Percentiles rank a stretch among this genome's conserved stretches.
phyloP scores from a whole-genome alignment of 2,329 filamentous ascomycete species.

The Onygenales sp. region DNA sequence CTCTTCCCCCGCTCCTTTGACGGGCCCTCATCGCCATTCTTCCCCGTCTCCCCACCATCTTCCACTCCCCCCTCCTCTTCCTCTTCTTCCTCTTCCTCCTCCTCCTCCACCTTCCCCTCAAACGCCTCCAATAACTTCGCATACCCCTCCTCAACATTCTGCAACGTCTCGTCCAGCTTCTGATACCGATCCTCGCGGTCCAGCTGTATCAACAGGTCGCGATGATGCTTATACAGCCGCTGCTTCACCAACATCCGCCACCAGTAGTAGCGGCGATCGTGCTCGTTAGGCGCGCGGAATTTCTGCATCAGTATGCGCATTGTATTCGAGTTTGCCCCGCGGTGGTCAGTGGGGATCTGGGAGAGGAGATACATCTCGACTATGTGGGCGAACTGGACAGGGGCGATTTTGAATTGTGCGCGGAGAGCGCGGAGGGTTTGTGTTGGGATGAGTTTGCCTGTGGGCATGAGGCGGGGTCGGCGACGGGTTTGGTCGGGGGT shows the following conservation, averaged over 20 bases:
- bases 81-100: constrained; percentile 11
- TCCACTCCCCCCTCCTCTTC: constrained; percentile 18
- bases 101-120: constrained; percentile 14
- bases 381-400: constrained; percentile 53
- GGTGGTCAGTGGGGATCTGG: constrained; percentile 41
- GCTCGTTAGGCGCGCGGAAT: constrained; percentile 38
- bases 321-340: constrained; percentile 42
- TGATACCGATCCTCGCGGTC: constrained; percentile 48
- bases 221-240: constrained; percentile 51
- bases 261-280: constrained; percentile 54
- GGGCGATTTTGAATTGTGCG: constrained; percentile 46
- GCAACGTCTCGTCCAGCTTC: constrained; percentile 50
- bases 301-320: constrained; percentile 42
- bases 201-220: constrained; percentile 50
- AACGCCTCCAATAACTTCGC: constrained; percentile 42
- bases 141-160: constrained; percentile 51
- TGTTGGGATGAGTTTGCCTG: constrained; percentile 46
- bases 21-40: constrained; percentile 17
- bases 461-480: constrained; percentile 34
- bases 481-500: constrained; percentile 22
- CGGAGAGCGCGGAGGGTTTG: constrained; percentile 42
- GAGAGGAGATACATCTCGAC: constrained; percentile 54
- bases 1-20: constrained; percentile 19
- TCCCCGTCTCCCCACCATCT: constrained; percentile 13
- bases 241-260: constrained; percentile 57